Conservation (phyloP, 73 alveolate genomes). For the Tetrahymena borealis region DNA sequence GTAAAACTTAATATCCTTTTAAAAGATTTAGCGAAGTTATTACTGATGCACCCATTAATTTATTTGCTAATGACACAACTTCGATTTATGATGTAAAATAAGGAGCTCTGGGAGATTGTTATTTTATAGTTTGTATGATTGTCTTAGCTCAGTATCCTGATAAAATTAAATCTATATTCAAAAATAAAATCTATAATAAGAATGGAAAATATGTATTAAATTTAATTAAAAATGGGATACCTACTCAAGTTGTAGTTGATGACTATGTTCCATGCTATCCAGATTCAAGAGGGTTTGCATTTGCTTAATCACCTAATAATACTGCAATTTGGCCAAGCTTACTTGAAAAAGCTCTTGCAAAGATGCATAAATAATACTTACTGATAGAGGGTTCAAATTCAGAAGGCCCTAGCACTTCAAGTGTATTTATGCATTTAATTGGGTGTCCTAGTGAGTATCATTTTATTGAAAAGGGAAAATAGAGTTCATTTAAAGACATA, state of each 20-base stretch:
- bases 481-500: conserved; percentile 44
- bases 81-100: conserved; percentile 36
- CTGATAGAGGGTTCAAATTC: conserved; percentile 49
- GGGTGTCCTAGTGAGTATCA: neutral
- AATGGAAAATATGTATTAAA: conserved; percentile 21
- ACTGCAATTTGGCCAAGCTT: conserved; percentile 53
- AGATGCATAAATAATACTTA: conserved; percentile 44
- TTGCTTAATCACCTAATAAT: conserved; percentile 45
- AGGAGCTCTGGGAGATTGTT: conserved; percentile 59
- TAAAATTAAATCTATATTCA: conserved; percentile 12
- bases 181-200: neutral
- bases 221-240: conserved; percentile 47
- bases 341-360: conserved; percentile 59
- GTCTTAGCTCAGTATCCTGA: conserved; percentile 57
- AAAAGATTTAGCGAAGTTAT: neutral
- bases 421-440: neutral
- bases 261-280: conserved; percentile 46
- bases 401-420: conserved; percentile 47
- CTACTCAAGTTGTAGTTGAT: conserved; percentile 45
- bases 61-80: neutral
- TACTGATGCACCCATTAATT: neutral
- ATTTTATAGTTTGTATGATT: conserved; percentile 48
- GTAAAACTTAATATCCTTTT: too few relatives aligned
- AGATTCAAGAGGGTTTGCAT: conserved; percentile 35
- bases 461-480: conserved; percentile 2